Base-by-base conservation (phyloP, 1,284 basidiomycete species). In the Volvariella volvacea region DNA sequence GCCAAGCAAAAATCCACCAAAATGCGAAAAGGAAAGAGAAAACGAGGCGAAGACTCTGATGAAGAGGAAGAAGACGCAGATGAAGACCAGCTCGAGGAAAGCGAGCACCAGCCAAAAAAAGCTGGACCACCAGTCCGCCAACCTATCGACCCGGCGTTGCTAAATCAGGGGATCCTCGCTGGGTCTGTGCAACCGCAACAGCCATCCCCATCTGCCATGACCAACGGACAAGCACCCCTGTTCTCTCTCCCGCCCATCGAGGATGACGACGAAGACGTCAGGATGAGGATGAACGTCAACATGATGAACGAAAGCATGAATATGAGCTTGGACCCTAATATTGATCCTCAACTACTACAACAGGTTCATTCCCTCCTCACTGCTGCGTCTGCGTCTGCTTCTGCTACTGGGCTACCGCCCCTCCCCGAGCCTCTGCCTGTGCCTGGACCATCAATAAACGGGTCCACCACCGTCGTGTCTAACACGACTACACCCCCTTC, bases 341-440 rank as follows among this genome's bases (percentile, higher is more conserved):
- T 83, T 37, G 80, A 83, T 49, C 75, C 77, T 0, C 61, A 71
- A 10, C 68, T 87, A 14, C 64, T 78, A n/a, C n/a, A 55, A 58
- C 28, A 53, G 65, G 22, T 47, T 60, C 9, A 50, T 51, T 34
- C 51, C 50, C 19, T 36, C 34, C n/a, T 16, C 14, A 7, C 34
- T 28, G n/a, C n/a, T n/a, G n/a, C 30, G n/a, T 31, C 30, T 31
- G 30, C n/a, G n/a, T n/a, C 30, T 9, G 30, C 9, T 9, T n/a
- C 30, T 9, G 9, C 30, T 31, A n/a, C 30, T 31, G 9, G 9
- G 30, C 9, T 31, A n/a, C 30, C 30, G n/a, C 30, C 30, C n/a
- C 30, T n/a, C 9, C 30, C 30, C n/a, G 30, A 9, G 9, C 30
- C 30, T 9, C 9, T 31, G 30, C n/a, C 30, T n/a, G 30, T 31